Base-by-base conservation (phyloP, 805 yeast genomes). In the Candida multigemmis region DNA sequence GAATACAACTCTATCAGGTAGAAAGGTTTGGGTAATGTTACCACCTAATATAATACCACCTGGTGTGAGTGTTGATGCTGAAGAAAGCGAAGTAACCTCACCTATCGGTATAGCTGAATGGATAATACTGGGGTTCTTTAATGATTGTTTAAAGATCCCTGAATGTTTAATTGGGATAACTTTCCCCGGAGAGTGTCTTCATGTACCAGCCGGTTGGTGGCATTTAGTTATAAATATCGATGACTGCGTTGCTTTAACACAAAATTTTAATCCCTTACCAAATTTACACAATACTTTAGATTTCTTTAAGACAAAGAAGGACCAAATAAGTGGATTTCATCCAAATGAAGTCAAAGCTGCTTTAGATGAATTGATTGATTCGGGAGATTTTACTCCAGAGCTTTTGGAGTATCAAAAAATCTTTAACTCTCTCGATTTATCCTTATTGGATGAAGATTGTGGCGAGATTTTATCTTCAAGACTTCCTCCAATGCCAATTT, bases 171-270 rank as follows among this genome's bases (percentile, higher is more conserved):
- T 86, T 12, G 91, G 84, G 1, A 60, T 86, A 9, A 80, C 93
- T 0, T 74, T 72, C 37, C 79, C 85, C 0, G 89, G 87, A 5
- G 93, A 87, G 46, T 78, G 85, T 34, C 70, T 85, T 65, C 74
- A 80, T 47, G 96, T 86, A 6, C 96, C 96, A 3, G 68, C 86
- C n/a, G 93, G 94, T 1, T 86, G 96, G 96, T 86, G 96, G 96
- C 96, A 86, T 59, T 61, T 76, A 24, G 96, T 87, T 16, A 82
- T 86, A n/a, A 86, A 86, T 41, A 44, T 86, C 8, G 81, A 77
- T 32, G 85, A 79, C 44, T 63, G 76, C n/a, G 75, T 86, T 12
- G 96, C 96, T 1, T 53, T 86, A 41, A 86, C 96, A 0, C 93
- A 84, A 37, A 86, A 86, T 49, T 86, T 87, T 50, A 87, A 84